These are phyloP conservation scores for Oryza meridionalis DNA, from an alignment of 176 grass and related monocot genomes.

Conservation along the genomic window DNA sequence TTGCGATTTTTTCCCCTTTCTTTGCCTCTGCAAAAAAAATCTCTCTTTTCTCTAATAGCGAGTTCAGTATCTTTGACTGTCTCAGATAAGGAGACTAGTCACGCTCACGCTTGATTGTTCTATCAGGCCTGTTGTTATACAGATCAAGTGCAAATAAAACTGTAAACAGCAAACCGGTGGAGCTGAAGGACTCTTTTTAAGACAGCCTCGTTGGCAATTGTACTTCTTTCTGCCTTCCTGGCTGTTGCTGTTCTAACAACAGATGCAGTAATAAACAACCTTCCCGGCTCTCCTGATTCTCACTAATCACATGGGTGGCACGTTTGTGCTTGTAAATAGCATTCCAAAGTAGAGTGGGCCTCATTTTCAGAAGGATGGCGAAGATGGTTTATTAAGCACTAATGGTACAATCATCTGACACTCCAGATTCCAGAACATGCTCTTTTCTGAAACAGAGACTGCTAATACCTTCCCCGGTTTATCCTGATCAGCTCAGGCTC, in stretches of 20 bases:
- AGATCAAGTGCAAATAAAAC: background rate
- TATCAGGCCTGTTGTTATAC: background rate
- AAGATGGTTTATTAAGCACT: background rate
- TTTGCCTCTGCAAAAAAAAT: background rate
- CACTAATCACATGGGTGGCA: background rate
- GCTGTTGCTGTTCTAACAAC: background rate
- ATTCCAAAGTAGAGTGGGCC: background rate
- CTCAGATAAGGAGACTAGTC: background rate
- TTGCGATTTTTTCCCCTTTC: background rate
- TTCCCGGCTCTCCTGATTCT: background rate
- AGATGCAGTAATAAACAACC: background rate
- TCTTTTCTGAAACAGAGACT: background rate
- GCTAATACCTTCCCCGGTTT: background rate
- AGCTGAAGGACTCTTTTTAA: background rate
- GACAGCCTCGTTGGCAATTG: background rate
- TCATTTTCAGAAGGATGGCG: background rate
- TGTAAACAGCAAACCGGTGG: background rate
- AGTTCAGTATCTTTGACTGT: background rate
- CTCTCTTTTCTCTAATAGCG: background rate
- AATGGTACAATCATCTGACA: background rate
- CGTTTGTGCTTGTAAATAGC: background rate
- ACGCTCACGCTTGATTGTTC: background rate
- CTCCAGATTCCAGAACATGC: background rate
- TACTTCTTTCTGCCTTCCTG: background rate
- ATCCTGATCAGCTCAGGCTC: background rate